Evolutionary conservation across 1,139 yeast genomes (phyloP).

Genomic region (Tardiomyces digboiensis): DNA sequence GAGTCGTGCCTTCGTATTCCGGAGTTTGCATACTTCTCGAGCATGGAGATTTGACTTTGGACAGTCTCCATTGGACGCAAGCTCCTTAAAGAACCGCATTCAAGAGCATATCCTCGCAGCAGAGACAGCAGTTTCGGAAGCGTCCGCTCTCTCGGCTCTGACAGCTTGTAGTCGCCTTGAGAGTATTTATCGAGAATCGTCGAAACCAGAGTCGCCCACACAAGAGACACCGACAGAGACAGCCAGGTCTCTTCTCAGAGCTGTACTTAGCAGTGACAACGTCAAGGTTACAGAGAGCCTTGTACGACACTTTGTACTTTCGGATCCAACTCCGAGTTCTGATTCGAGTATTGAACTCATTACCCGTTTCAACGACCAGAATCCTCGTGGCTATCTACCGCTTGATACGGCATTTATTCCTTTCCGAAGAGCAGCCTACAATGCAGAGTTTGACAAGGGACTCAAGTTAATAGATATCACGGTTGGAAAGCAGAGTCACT

Average conservation of each 20-base stretch:
- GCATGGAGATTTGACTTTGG: conserved; percentile 1
- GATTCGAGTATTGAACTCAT: conserved; percentile 14
- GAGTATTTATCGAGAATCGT: conserved; percentile 8
- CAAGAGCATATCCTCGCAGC: not conserved
- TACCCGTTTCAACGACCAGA: conserved; percentile 10
- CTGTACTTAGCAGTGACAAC: conserved; percentile 3
- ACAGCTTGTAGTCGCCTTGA: conserved; percentile 14
- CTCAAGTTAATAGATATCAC: conserved; percentile 51
- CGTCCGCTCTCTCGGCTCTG: conserved; percentile 8
- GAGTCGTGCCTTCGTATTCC: not conserved
- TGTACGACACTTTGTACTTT: conserved; percentile 15
- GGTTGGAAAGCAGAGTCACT: conserved; percentile 41
- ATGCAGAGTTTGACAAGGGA: conserved; percentile 51
- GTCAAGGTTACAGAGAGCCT: conserved; percentile 8
- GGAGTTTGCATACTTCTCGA: conserved; percentile 2
- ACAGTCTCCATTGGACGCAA: conserved; percentile 2
- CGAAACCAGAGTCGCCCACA: conserved; percentile 11
- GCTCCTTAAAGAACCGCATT: not conserved
- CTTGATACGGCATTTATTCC: conserved; percentile 48
- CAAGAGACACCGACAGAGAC: conserved; percentile 12
- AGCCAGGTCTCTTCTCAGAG: conserved; percentile 5
- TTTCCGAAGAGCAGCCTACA: conserved; percentile 46
- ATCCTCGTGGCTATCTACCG: conserved; percentile 23
- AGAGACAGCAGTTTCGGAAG: not conserved
- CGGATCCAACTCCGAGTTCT: conserved; percentile 17